Evolutionary conservation across 495 filamentous ascomycete genomes (phyloP), one percentile per base, ranked within the genome.

Genomic region (Neurospora sp.): DNA sequence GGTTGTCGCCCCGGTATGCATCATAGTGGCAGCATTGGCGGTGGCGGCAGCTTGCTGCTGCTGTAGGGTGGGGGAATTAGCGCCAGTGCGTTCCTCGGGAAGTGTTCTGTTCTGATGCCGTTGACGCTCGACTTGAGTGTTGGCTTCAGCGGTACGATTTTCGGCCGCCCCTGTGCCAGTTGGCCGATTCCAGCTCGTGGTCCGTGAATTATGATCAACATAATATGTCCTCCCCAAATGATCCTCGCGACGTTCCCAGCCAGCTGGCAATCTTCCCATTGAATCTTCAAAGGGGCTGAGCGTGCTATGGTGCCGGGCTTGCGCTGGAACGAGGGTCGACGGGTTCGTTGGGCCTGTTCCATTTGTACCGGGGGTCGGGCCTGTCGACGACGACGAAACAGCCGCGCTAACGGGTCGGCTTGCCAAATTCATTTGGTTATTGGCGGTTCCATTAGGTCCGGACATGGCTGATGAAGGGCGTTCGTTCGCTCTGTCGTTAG

Each of bases 191-290:
- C 96, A 99, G 69, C 95, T 99, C 12, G 96, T 99, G 68, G 94
- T 94, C 74, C 96, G 88, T 6, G 95, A 97, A 80, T 99, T 99
- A 81, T 99, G 96, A 80, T 99, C 96, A 40, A 99, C 96, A 82
- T 99, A 99, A 79, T 99, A 99, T n/a, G 94, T 98, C 76, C 96
- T 90, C 71, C 96, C 96, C 46, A 99, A 83, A 77, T 98, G 94
- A 81, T 99, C 96, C 79, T 98, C 96, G 53, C 96, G 88, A 68
- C 96, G 89, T 81, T 99, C 96, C 95, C 96, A 99, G 42, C 96
- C 96, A 69, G 92, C 90, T 27, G 96, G 96, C 74, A 99, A 82
- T 78, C 95, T 90, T 68, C 96, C 96, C 79, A 97, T 94, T 41
- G 90, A 89, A 79, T 99, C 96, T 83, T 97, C 95, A 78, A 99